phyloP scores from a whole-genome alignment of 2,329 filamentous ascomycete genomes.

The Aureobasidium mangrovei region DNA sequence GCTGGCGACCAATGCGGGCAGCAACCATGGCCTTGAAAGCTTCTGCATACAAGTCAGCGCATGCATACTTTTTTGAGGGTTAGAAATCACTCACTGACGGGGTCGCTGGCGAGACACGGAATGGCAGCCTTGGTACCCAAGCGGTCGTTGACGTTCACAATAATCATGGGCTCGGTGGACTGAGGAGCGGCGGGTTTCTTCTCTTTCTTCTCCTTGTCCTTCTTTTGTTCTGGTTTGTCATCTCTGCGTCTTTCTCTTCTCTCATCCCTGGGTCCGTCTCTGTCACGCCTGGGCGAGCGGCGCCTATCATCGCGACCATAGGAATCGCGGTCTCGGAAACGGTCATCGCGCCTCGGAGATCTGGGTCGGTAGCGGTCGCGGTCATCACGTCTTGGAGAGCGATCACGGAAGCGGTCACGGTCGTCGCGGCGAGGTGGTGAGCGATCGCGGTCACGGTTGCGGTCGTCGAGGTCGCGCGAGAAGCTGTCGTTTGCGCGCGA shows the following conservation, averaged over 20 bases:
- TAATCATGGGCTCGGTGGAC: slow-evolving; percentile 71
- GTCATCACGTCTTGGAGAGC: slow-evolving; percentile 9
- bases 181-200: slow-evolving; percentile 22
- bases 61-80: neutral
- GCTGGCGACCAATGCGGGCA: slow-evolving; percentile 76
- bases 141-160: slow-evolving; percentile 91
- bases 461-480: slow-evolving; percentile 19
- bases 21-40: slow-evolving; percentile 90
- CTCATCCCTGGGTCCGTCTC: slow-evolving; percentile 13
- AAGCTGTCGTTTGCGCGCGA: slow-evolving; percentile 18
- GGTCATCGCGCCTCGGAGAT: slow-evolving; percentile 15
- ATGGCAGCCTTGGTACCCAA: slow-evolving; percentile 92
- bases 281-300: slow-evolving; percentile 8
- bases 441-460: slow-evolving; percentile 27
- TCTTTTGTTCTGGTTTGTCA: slow-evolving; percentile 20
- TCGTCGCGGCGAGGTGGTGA: slow-evolving; percentile 23
- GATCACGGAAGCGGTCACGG: slow-evolving; percentile 15
- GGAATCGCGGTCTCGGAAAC: slow-evolving; percentile 21
- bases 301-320: neutral
- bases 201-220: slow-evolving; percentile 20
- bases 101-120: slow-evolving; percentile 77
- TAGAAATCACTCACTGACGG: slow-evolving; percentile 45
- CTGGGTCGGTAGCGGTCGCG: slow-evolving; percentile 15
- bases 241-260: slow-evolving; percentile 6
- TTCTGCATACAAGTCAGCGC: slow-evolving; percentile 30